Percentiles rank a stretch among this genome's conserved stretches.
Conservation (phyloP, 2,329 filamentous ascomycete species). For the Neoscytalidium dimidiatum region DNA sequence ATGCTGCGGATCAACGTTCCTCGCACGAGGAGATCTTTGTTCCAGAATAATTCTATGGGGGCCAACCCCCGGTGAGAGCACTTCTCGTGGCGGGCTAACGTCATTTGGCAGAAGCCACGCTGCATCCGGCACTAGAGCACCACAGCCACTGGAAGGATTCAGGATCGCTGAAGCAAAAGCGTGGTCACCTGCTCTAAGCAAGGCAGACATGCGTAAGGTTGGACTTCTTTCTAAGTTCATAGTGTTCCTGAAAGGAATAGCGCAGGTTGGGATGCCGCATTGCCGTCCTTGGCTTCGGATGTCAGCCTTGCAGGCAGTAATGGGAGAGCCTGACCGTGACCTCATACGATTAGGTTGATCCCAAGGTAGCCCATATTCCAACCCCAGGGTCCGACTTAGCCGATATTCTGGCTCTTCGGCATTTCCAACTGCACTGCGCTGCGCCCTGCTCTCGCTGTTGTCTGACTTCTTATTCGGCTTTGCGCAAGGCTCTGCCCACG, state of each 20-base stretch:
- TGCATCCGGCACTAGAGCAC: neutral
- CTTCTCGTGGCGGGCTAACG: neutral
- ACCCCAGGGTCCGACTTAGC: neutral
- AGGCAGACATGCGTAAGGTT: neutral
- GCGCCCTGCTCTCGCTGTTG: neutral
- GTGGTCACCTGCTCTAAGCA: neutral
- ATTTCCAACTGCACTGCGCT: neutral
- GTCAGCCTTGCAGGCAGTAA: neutral
- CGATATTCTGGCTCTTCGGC: neutral
- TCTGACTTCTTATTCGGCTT: neutral
- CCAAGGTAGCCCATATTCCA: neutral
- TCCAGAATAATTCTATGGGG: neutral
- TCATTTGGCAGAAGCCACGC: neutral
- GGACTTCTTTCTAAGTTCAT: neutral
- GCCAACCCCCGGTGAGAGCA: neutral
- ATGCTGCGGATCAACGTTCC: neutral
- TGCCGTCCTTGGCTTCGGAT: neutral
- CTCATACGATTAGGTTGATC: neutral
- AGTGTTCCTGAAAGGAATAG: neutral
- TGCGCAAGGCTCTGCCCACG: neutral
- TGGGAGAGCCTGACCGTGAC: neutral
- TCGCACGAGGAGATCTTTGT: neutral
- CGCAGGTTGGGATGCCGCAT: neutral
- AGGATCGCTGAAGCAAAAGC: neutral
- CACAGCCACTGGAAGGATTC: conserved; percentile 7